Percentiles rank a stretch among this genome's conserved stretches.
These are phyloP conservation scores for Luffa aegyptiaca DNA, from an alignment of 306 rosid genomes.

Conservation along the genomic window DNA sequence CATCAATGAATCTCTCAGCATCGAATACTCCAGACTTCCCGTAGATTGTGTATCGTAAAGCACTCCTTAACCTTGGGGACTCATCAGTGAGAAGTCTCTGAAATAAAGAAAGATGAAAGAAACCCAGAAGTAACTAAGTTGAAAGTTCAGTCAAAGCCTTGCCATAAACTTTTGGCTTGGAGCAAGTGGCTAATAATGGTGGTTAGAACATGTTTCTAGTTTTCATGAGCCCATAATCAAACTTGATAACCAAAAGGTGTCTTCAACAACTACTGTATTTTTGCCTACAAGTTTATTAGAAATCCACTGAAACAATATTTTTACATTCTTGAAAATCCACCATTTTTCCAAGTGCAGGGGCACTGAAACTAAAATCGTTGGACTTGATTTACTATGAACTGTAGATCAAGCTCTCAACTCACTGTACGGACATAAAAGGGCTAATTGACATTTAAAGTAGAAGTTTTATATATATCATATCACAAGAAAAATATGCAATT, in stretches of 20 bases:
- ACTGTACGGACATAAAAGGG: neutral
- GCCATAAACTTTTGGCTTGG: neutral
- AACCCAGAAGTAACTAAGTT: neutral
- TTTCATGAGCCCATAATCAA: neutral
- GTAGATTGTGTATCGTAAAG: conserved; percentile 88
- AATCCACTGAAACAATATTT: too few relatives aligned
- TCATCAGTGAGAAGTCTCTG: conserved; percentile 97
- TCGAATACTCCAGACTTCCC: conserved; percentile 92
- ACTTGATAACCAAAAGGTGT: neutral
- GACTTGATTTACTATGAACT: neutral
- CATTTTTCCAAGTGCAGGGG: neutral
- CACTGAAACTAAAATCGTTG: neutral
- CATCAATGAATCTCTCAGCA: conserved; percentile 97
- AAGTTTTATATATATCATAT: neutral
- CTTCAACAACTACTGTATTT: neutral
- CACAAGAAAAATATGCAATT: neutral
- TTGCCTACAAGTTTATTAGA: neutral
- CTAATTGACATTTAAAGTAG: neutral
- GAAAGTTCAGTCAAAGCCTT: neutral
- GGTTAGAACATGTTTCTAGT: neutral
- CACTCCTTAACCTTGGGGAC: conserved; percentile 82
- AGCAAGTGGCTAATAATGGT: neutral
- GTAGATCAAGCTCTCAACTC: neutral
- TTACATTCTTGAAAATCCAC: neutral
- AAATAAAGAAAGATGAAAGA: conserved; percentile 16